Conservation (phyloP, 345 rosid genomes). For the Gossypium thurberi region DNA sequence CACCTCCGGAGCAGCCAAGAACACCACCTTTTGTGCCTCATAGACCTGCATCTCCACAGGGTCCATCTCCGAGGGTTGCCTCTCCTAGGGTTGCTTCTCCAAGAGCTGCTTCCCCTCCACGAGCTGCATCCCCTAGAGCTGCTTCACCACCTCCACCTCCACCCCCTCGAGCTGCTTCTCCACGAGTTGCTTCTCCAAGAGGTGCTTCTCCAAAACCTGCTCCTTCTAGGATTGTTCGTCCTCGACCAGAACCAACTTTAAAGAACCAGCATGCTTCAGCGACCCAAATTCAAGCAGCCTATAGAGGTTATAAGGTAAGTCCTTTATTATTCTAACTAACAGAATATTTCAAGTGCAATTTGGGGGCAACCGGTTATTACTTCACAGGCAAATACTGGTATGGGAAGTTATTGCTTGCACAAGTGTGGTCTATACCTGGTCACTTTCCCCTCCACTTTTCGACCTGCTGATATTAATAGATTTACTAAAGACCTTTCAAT, state of each 20-base stretch:
- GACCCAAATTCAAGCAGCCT: constrained; percentile 78
- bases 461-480: not conserved
- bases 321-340: constrained; percentile 9
- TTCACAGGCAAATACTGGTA: not conserved
- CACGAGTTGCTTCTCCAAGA: constrained; percentile 21
- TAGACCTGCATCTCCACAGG: constrained; percentile 49
- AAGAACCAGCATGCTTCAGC: constrained; percentile 59
- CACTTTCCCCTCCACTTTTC: not conserved
- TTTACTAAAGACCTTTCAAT: not conserved
- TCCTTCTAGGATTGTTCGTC: constrained; percentile 15
- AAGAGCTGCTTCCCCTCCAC: constrained; percentile 34
- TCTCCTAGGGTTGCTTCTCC: constrained; percentile 48
- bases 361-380: not conserved
- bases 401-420: not conserved
- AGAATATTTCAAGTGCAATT: not conserved
- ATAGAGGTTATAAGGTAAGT: constrained; percentile 80
- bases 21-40: constrained; percentile 41
- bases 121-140: constrained; percentile 39
- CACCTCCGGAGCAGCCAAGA: constrained; percentile 44
- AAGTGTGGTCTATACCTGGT: not conserved
- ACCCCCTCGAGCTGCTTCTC: constrained; percentile 37
- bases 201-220: constrained; percentile 35
- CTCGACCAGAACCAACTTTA: constrained; percentile 61
- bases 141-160: constrained; percentile 17
- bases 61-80: constrained; percentile 38